Evolutionary conservation across 768 basidiomycete species (phyloP), one percentile per base, ranked within the genome.

Genomic region (Psilocybe cyanescens): DNA sequence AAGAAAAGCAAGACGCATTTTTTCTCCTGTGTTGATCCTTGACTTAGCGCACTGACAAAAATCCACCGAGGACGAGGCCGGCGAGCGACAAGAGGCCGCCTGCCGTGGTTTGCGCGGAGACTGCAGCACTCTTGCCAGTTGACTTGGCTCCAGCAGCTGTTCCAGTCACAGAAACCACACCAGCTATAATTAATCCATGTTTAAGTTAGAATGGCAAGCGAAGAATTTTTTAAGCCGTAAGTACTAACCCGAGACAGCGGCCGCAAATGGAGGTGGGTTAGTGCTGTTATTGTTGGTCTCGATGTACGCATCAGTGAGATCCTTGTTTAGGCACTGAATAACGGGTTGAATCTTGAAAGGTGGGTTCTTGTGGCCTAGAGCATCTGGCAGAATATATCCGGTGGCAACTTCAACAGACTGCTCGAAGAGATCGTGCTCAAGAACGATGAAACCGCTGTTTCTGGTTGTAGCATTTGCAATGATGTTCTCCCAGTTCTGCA

Each of bases 351-450:
- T 88, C 49, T 79, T 84, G 79, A 93, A 88, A 24, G 76, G 55
- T n/a, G 87, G 87, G 37, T 44, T 44, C 41, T 81, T 76, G 71
- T 83, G 84, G 3, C 87, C 86, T 62, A 93, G 76, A 4, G 91
- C 94, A 69, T 88, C 86, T 2, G 94, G 94, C 16, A 95, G 81
- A 69, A 95, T 87, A 77, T 95, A 95, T 39, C 91, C 92, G 33
- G 89, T 90, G 3, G 94, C 93, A 28, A 95, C 81, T 62, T 95
- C 90, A 49, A 95, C 93, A 1, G 87, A 81, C 72, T 94, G 89
- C 74, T 89, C 86, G 80, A 92, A 95, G 33, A 94, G 81, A 74
- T 95, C 94, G 71, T 92, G 90, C 72, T 92, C 91, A 37, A 97
- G 82, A 53, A 93, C 90, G 68, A 97, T 93, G 81, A 97, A 97